phyloP scores from a whole-genome alignment of 169 alveolate genomes.

The Neospora caninum region DNA sequence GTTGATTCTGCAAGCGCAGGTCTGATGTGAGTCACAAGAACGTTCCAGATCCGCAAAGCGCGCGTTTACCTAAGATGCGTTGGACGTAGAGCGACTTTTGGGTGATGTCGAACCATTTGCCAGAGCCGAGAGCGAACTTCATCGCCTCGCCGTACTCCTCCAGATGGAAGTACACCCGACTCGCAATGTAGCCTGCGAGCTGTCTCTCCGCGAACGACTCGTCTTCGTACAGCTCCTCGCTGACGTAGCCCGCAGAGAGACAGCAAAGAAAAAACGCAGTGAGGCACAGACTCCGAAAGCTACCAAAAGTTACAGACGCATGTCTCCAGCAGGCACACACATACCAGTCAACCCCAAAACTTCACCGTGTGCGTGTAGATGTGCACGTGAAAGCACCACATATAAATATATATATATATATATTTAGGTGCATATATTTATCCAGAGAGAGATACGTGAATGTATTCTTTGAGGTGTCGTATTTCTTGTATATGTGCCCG shows the following conservation, averaged over 20 bases:
- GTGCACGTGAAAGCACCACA: background rate
- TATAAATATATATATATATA: slow-evolving; percentile 8
- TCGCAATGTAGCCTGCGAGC: slow-evolving; percentile 93
- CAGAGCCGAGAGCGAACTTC: slow-evolving; percentile 94
- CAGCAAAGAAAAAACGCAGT: background rate
- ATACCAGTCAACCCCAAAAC: too few species aligned
- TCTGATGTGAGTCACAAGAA: too few species aligned
- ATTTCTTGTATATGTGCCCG: too few species aligned
- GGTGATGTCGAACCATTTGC: slow-evolving; percentile 86
- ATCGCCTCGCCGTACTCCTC: slow-evolving; percentile 94
- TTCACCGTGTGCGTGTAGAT: background rate
- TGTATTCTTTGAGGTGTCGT: too few species aligned
- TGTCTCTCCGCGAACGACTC: slow-evolving; percentile 79
- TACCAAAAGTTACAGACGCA: background rate
- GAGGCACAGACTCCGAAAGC: background rate
- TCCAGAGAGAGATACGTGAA: too few species aligned
- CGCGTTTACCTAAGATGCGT: slow-evolving; percentile 54
- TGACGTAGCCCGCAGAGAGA: slow-evolving; percentile 16
- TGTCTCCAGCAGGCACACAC: too few species aligned
- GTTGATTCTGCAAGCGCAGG: too few species aligned
- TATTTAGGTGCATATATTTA: background rate
- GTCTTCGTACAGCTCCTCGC: slow-evolving; percentile 77
- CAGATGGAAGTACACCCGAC: slow-evolving; percentile 91
- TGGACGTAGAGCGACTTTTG: slow-evolving; percentile 63
- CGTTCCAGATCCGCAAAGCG: background rate